Evolutionary conservation across 139 green algal genomes (phyloP), one percentile per base, ranked within the genome.

Genomic region (Asterochloris sp.): DNA sequence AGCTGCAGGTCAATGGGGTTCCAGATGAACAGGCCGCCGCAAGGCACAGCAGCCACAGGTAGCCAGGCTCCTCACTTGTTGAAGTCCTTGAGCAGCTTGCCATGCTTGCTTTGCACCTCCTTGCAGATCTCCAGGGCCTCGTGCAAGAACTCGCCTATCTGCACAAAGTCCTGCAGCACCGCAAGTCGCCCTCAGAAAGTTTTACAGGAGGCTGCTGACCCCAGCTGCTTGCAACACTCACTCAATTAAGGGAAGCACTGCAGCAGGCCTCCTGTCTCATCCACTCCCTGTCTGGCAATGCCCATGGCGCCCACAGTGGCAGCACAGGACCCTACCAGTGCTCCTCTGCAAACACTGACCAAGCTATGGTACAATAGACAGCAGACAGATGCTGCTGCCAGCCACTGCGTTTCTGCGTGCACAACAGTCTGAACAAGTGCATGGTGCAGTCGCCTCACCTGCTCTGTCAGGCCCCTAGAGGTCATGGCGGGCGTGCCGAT

Each of bases 401-500:
- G 38, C 38, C 6, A 6, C 38, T 54, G 2, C 38, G 38, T 6
- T 10, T 2, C 38, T 54, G 38, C 38, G 6, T 10, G 71, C 71
- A 28, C 23, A 21, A 1, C 71, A 47, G 71, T 60, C 1, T 24
- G 15, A 38, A 54, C 71, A 28, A 8, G 4, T 54, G 71, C 24
- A 28, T 1, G n/a, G 4, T 54, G 71, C 24, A 28, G 15, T 21
- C 24, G 74, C 27, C 26, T 13, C 29, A 54, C 38, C 38, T 54
- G 26, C 26, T 73, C 71, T 62, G 79, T 79, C 26, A 84, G 73
- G 27, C 47, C 81, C 29, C 84, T 88, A 19, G 86, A 93, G 17
- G 94, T 97, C 94, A 97, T 97, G 78, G 94, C 94, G 16, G 94
- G 94, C 15, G 92, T 78, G 64, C 94, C 94, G 73, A 98, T 94